These are phyloP conservation scores for Colletotrichum karsti DNA, from an alignment of 2,329 filamentous ascomycete genomes.

Conservation along the genomic window DNA sequence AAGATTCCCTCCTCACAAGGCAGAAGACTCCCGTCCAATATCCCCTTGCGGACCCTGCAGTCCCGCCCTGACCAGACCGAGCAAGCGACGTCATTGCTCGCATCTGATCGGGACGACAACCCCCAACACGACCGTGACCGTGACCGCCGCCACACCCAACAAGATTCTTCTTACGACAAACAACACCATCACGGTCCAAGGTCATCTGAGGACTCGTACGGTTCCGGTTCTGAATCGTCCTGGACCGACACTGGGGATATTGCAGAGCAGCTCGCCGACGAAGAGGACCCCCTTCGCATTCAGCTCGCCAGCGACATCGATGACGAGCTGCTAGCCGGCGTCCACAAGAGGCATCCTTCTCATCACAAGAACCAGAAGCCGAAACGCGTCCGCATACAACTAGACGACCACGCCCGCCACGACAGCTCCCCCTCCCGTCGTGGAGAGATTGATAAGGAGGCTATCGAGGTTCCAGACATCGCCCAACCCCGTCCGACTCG, in stretches of 20 bases:
- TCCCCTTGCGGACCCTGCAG: conserved; percentile 82
- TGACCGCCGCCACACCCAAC: conserved; percentile 51
- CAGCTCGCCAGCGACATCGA: conserved; percentile 74
- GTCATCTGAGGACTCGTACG: conserved; percentile 58
- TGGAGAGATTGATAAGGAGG: conserved; percentile 71
- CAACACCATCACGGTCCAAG: conserved; percentile 56
- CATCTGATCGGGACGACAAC: conserved; percentile 41
- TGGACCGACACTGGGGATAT: conserved; percentile 97
- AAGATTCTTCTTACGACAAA: conserved; percentile 45
- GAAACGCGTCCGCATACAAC: conserved; percentile 77
- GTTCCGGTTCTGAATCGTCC: conserved; percentile 75
- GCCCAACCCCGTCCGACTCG: conserved; percentile 69
- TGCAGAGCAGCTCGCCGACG: conserved; percentile 87
- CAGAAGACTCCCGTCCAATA: conserved; percentile 80
- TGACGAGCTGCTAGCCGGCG: conserved; percentile 64
- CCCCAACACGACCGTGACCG: conserved; percentile 45
- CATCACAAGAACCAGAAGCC: conserved; percentile 48
- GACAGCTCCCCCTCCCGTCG: conserved; percentile 45
- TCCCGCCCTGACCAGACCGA: conserved; percentile 46
- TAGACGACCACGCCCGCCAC: conserved; percentile 48
- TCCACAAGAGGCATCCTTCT: conserved; percentile 53
- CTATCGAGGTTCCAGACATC: conserved; percentile 82
- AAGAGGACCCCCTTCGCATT: conserved; percentile 83
- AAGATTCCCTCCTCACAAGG: conserved; percentile 83
- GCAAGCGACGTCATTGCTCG: conserved; percentile 56